These are phyloP conservation scores for Seminavis robusta DNA, from an alignment of 108 stramenopile genomes.

Conservation along the genomic window DNA sequence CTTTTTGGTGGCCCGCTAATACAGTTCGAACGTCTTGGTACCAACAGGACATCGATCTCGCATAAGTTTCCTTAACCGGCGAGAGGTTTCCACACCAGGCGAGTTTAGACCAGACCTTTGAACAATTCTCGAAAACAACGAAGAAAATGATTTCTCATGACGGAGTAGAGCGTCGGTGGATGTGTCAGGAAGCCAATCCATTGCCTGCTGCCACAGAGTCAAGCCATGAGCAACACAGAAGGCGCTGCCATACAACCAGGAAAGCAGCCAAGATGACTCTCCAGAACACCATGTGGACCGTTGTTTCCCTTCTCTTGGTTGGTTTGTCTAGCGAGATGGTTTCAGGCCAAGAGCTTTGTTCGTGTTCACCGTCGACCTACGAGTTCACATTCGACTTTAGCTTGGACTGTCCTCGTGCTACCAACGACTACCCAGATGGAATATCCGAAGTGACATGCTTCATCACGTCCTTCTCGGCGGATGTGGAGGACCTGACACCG, in stretches of 20 bases:
- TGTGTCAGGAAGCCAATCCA: no score
- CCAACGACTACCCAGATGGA: slow-evolving; percentile 1
- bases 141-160: no score
- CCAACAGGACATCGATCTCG: no score
- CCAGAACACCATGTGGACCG: background rate
- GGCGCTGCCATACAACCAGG: background rate
- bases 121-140: no score
- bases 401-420: slow-evolving; percentile 18
- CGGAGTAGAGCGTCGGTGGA: no score
- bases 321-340: background rate
- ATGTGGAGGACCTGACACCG: background rate
- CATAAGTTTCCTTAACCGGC: no score
- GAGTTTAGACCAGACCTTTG: no score
- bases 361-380: slow-evolving; percentile 10
- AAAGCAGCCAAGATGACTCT: background rate
- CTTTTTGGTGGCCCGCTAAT: no score
- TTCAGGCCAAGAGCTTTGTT: slow-evolving; percentile 8
- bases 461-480: background rate
- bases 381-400: slow-evolving; percentile 13
- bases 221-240: background rate
- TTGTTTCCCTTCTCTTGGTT: background rate
- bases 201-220: no score
- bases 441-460: background rate
- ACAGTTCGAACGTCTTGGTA: no score
- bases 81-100: no score